These are phyloP conservation scores for Hypoxylon subgilvum DNA, from an alignment of 495 filamentous ascomycete genomes.

Conservation along the genomic window DNA sequence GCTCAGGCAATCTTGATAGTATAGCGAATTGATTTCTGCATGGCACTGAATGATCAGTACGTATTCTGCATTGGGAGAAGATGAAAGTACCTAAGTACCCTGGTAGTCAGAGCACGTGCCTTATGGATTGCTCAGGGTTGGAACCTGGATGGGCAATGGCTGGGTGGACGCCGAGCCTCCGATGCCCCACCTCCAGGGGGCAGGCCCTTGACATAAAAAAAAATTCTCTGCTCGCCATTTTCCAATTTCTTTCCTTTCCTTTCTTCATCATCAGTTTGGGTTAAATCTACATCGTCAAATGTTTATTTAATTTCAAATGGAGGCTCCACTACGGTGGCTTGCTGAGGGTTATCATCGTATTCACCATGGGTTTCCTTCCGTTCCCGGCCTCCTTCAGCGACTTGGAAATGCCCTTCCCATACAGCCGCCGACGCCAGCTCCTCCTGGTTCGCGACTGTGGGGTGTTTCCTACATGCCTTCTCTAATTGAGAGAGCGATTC, in stretches of 20 bases:
- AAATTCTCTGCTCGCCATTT: slow-evolving; percentile 2
- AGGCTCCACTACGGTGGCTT: slow-evolving; percentile 59
- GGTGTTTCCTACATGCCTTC: slow-evolving; percentile 55
- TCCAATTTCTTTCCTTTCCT: slow-evolving; percentile 36
- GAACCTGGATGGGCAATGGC: not conserved
- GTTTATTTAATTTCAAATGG: slow-evolving; percentile 49
- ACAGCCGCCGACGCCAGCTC: slow-evolving; percentile 47
- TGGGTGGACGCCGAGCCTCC: slow-evolving; percentile 2
- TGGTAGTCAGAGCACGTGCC: not conserved
- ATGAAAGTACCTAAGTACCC: slow-evolving; percentile 4
- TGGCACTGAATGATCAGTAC: too few species aligned
- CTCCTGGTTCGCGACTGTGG: slow-evolving; percentile 60
- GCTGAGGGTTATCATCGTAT: slow-evolving; percentile 58
- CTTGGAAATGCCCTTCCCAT: slow-evolving; percentile 47
- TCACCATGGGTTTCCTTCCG: slow-evolving; percentile 58
- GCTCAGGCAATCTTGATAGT: too few species aligned
- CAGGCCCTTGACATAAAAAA: slow-evolving; percentile 37
- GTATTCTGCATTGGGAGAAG: not conserved
- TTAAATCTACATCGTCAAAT: slow-evolving; percentile 50
- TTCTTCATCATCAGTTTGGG: slow-evolving; percentile 58
- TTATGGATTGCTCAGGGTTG: not conserved
- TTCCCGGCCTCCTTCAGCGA: slow-evolving; percentile 60
- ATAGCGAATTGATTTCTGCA: too few species aligned
- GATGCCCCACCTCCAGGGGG: slow-evolving; percentile 14
- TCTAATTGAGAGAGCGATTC: too few species aligned